phyloP scores from a whole-genome alignment of 305 asterid species.

The Nicotiana rustica region DNA sequence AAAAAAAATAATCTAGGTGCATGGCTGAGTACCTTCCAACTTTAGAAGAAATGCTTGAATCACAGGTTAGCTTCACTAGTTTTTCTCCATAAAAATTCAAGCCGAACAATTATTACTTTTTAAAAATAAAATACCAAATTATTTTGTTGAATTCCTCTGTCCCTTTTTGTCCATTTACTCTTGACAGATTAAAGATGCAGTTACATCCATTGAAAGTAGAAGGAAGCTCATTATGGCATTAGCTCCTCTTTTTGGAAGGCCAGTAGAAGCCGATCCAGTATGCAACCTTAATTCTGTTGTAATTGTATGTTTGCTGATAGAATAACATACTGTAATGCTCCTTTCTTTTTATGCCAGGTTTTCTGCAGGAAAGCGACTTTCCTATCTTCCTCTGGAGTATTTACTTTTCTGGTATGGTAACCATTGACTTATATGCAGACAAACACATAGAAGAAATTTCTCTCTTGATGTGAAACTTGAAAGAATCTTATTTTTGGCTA shows the following conservation, averaged over 20 bases:
- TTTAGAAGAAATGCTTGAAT: slow-evolving; percentile 74
- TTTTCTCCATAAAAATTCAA: neutral
- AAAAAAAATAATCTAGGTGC: slow-evolving; percentile 58
- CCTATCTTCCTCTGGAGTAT: slow-evolving; percentile 74
- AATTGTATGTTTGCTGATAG: slow-evolving; percentile 37
- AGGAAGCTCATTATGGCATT: slow-evolving; percentile 71
- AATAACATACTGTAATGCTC: slow-evolving; percentile 31
- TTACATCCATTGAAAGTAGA: slow-evolving; percentile 71
- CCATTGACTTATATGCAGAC: neutral
- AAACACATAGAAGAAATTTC: neutral
- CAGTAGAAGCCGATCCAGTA: slow-evolving; percentile 91
- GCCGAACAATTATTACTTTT: neutral
- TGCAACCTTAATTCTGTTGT: slow-evolving; percentile 43
- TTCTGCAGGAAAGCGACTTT: slow-evolving; percentile 85
- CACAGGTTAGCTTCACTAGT: slow-evolving; percentile 63
- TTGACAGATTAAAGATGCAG: slow-evolving; percentile 81
- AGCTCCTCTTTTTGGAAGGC: slow-evolving; percentile 81
- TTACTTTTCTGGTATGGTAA: slow-evolving; percentile 74
- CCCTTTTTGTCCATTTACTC: slow-evolving; percentile 28
- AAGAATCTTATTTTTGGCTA: slow-evolving; percentile 2
- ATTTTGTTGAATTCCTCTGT: neutral
- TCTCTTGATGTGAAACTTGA: neutral
- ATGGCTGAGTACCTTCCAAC: slow-evolving; percentile 91
- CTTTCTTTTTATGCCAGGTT: slow-evolving; percentile 58
- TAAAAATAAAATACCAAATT: neutral